These are phyloP conservation scores for Pleurotus tuoliensis DNA, from an alignment of 768 basidiomycete species.

Conservation along the genomic window DNA sequence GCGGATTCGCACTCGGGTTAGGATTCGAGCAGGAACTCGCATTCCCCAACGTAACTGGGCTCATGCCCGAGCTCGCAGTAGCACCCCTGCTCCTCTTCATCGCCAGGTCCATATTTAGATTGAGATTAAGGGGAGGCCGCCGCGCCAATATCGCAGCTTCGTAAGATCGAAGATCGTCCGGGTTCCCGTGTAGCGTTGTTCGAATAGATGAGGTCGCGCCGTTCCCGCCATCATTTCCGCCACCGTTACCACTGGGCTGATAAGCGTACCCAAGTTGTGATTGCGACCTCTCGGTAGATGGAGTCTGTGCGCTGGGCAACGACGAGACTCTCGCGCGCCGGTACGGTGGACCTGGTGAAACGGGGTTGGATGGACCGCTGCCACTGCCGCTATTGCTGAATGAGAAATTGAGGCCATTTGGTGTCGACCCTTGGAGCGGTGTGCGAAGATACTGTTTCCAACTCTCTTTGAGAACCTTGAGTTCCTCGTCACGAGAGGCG, in stretches of 20 bases:
- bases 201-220: constrained; percentile 29
- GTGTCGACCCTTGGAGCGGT: constrained; percentile 43
- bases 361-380: constrained; percentile 11
- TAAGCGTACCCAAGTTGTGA: constrained; percentile 9
- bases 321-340: constrained; percentile 58
- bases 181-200: constrained; percentile 37
- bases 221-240: constrained; percentile 13
- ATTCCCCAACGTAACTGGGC: background rate
- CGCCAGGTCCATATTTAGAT: constrained; percentile 47
- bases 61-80: constrained; percentile 3
- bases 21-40: too few species aligned
- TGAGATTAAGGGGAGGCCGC: constrained; percentile 56
- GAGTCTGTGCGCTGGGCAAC: constrained; percentile 68
- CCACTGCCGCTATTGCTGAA: constrained; percentile 3
- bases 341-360: constrained; percentile 11
- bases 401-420: constrained; percentile 10
- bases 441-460: constrained; percentile 77
- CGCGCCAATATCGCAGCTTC: constrained; percentile 74
- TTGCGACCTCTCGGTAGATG: constrained; percentile 32
- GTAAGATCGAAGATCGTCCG: constrained; percentile 67
- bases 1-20: too few species aligned
- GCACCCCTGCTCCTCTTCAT: constrained; percentile 34
- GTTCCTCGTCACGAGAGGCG: constrained; percentile 29
- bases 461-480: constrained; percentile 58
- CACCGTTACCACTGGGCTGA: constrained; percentile 15